phyloP scores from a whole-genome alignment of 495 filamentous ascomycete species.

The Parachaetomium inaequale region DNA sequence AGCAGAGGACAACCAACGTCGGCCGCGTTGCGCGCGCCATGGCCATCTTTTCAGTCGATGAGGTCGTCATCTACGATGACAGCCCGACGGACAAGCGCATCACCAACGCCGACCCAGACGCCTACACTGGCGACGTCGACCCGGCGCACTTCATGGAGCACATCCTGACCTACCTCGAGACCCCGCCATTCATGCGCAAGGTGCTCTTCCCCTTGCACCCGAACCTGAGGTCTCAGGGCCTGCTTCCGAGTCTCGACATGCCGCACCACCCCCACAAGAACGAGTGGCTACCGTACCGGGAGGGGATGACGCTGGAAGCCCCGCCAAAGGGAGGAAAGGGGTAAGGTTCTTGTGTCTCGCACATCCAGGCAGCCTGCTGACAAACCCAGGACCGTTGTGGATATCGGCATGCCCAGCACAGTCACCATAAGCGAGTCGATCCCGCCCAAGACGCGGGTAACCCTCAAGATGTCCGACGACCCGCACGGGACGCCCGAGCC shows the following conservation, averaged over 20 bases:
- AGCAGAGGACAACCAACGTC: slow-evolving; percentile 61
- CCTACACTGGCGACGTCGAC: slow-evolving; percentile 61
- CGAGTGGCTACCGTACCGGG: slow-evolving; percentile 68
- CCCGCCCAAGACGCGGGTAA: slow-evolving; percentile 60
- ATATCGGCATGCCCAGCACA: slow-evolving; percentile 53
- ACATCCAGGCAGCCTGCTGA: background rate
- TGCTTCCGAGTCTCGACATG: slow-evolving; percentile 68
- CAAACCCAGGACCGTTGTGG: slow-evolving; percentile 48
- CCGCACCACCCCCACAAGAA: slow-evolving; percentile 65
- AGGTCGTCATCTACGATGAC: slow-evolving; percentile 72
- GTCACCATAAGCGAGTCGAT: slow-evolving; percentile 54
- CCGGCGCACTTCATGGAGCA: slow-evolving; percentile 69
- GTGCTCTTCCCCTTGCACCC: slow-evolving; percentile 66
- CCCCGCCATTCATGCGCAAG: slow-evolving; percentile 68
- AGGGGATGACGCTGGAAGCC: slow-evolving; percentile 56
- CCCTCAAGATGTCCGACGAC: slow-evolving; percentile 55
- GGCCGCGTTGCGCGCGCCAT: slow-evolving; percentile 67
- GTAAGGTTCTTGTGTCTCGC: slow-evolving; percentile 13
- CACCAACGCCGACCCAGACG: slow-evolving; percentile 40
- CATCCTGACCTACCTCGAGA: slow-evolving; percentile 69
- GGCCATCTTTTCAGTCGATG: slow-evolving; percentile 74
- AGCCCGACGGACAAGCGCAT: slow-evolving; percentile 39
- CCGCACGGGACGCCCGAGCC: slow-evolving; percentile 45
- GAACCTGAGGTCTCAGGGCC: slow-evolving; percentile 60
- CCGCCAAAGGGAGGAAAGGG: slow-evolving; percentile 37